Conservation (phyloP, 208 protist genomes). For the Acanthamoeba healyi region DNA sequence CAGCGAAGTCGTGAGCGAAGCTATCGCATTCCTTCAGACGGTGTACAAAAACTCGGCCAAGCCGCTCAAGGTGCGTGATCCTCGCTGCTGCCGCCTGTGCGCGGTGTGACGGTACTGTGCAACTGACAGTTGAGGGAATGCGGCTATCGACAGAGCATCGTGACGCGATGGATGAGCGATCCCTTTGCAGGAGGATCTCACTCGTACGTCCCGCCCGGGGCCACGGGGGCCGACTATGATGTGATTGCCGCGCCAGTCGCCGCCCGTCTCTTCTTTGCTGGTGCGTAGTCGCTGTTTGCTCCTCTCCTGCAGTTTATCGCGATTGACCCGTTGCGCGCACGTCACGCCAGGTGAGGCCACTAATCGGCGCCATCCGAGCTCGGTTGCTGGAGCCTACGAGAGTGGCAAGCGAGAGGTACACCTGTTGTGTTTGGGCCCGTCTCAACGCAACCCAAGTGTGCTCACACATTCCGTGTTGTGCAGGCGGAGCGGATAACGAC, state of each 20-base stretch:
- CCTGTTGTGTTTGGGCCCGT: neutral
- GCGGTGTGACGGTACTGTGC: too few species aligned
- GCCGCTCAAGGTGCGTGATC: neutral
- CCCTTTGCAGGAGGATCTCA: neutral
- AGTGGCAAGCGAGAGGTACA: slow-evolving; percentile 43
- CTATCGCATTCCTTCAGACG: neutral
- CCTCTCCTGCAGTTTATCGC: too few species aligned
- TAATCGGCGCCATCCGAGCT: slow-evolving; percentile 2
- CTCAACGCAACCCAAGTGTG: neutral
- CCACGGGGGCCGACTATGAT: slow-evolving; percentile 20
- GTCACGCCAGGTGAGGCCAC: neutral
- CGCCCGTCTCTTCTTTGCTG: slow-evolving; percentile 20
- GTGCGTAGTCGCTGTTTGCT: too few species aligned
- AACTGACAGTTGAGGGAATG: too few species aligned
- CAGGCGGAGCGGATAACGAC: neutral
- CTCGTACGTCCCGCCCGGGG: slow-evolving; percentile 30
- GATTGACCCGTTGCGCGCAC: too few species aligned
- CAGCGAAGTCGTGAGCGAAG: neutral
- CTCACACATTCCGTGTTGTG: neutral
- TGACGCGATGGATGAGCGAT: slow-evolving; percentile 8
- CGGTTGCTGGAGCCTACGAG: neutral
- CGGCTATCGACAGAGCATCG: neutral
- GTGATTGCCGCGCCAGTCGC: neutral
- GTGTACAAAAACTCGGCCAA: slow-evolving; percentile 41
- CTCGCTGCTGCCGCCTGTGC: neutral